A percentile compares a stretch with the other conserved stretches of the same genome.
These are phyloP conservation scores for Meyerozyma athensensis DNA, from an alignment of 1,139 yeast genomes.

Conservation along the genomic window DNA sequence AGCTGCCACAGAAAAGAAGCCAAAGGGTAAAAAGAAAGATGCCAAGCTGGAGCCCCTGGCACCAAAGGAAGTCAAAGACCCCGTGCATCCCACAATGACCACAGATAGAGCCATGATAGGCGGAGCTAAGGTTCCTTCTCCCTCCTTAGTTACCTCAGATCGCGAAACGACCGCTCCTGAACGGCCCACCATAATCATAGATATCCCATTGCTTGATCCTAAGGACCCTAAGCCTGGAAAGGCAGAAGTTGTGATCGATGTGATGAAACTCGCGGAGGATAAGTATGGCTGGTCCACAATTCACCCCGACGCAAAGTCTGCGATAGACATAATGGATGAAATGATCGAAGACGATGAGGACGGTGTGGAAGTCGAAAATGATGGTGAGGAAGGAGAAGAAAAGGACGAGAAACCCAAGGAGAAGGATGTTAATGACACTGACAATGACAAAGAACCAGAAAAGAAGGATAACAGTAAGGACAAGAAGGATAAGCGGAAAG, in stretches of 20 bases:
- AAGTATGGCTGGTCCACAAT: slow-evolving; percentile 76
- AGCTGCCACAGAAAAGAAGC: slow-evolving; percentile 12
- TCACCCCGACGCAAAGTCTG: slow-evolving; percentile 64
- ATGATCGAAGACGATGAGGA: slow-evolving; percentile 58
- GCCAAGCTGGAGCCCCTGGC: slow-evolving; percentile 1
- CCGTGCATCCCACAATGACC: slow-evolving; percentile 18
- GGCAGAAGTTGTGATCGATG: slow-evolving; percentile 73
- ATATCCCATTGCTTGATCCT: slow-evolving; percentile 52
- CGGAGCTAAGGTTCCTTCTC: slow-evolving; percentile 12
- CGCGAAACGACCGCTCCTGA: slow-evolving; percentile 14
- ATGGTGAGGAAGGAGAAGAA: slow-evolving; percentile 42
- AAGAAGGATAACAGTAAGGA: slow-evolving; percentile 27
- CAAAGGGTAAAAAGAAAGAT: slow-evolving; percentile 10
- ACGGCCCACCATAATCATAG: slow-evolving; percentile 52
- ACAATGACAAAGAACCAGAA: slow-evolving; percentile 16
- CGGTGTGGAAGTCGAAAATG: slow-evolving; percentile 55
- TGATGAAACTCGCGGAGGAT: slow-evolving; percentile 74
- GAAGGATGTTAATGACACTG: slow-evolving; percentile 15
- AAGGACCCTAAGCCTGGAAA: slow-evolving; percentile 55
- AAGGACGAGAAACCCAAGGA: slow-evolving; percentile 18
- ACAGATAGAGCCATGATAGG: slow-evolving; percentile 14
- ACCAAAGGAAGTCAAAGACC: slow-evolving; percentile 8
- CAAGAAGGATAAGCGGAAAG: slow-evolving; percentile 22
- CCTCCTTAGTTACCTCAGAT: slow-evolving; percentile 13
- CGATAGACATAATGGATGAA: slow-evolving; percentile 59